Conservation (phyloP, 306 rosid species). For the Cercis canadensis region DNA sequence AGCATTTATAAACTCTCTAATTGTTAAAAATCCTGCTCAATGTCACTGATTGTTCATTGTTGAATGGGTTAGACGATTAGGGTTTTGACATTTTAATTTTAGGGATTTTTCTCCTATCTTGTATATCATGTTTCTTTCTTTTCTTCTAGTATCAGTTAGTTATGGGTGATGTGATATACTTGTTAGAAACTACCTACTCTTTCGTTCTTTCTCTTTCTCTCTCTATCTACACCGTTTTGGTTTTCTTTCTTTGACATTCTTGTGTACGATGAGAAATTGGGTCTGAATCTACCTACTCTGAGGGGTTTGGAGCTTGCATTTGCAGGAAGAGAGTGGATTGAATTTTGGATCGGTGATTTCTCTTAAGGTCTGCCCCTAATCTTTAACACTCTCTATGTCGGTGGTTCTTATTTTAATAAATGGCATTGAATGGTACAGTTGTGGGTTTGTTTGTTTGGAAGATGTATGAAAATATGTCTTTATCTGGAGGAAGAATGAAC, state of each 20-base stretch:
- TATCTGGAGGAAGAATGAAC: constrained; percentile 3
- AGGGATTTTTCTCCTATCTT: too few species aligned
- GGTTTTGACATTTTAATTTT: too few species aligned
- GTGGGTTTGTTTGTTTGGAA: constrained; percentile 17
- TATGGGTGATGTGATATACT: too few species aligned
- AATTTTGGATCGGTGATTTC: constrained; percentile 43
- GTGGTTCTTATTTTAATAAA: constrained; percentile 35
- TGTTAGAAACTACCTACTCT: too few species aligned
- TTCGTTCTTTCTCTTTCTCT: constrained; percentile 36
- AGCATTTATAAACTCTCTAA: too few species aligned
- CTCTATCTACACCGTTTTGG: background rate
- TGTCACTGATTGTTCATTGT: too few species aligned
- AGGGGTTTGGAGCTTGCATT: constrained; percentile 33
- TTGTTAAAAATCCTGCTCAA: too few species aligned
- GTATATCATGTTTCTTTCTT: too few species aligned
- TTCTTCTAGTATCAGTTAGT: too few species aligned
- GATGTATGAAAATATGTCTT: constrained; percentile 2
- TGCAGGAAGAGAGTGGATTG: constrained; percentile 42
- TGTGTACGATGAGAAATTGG: constrained; percentile 24
- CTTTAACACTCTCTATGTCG: constrained; percentile 28
- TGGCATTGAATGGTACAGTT: constrained; percentile 19
- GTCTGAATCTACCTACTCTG: constrained; percentile 27
- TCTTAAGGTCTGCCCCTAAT: constrained; percentile 43
- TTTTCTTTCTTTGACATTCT: constrained; percentile 34
- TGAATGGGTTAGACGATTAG: too few species aligned